Evolutionary conservation across 1,139 yeast species (phyloP).

Genomic region (Suhomyces terraborum): DNA sequence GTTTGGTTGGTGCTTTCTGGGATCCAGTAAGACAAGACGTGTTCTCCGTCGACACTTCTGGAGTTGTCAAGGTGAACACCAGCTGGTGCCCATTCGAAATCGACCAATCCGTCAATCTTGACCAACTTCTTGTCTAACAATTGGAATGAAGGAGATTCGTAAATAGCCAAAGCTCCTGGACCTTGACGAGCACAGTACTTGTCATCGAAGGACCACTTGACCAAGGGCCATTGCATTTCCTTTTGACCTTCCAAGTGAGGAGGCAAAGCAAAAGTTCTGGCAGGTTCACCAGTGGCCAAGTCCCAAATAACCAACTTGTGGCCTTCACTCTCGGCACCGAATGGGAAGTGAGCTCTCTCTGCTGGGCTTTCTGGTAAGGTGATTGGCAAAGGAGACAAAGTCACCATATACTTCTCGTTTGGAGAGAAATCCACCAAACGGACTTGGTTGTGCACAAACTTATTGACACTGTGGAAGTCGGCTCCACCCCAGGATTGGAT

Average conservation of each 20-base stretch:
- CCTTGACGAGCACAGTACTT: conserved; percentile 94
- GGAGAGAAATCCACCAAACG: conserved; percentile 92
- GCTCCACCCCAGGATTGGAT: conserved; percentile 96
- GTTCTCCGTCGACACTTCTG: conserved; percentile 55
- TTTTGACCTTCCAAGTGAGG: conserved; percentile 69
- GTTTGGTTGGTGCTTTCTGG: conserved; percentile 93
- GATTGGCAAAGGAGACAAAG: conserved; percentile 87
- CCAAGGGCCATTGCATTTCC: conserved; percentile 94
- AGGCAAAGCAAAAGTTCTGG: conserved; percentile 88
- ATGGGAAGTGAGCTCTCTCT: conserved; percentile 71
- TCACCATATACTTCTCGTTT: conserved; percentile 83
- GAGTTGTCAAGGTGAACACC: conserved; percentile 67
- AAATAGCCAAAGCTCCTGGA: conserved; percentile 89
- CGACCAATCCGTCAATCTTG: conserved; percentile 82
- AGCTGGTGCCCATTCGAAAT: conserved; percentile 95
- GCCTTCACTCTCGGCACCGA: conserved; percentile 86
- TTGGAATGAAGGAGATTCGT: conserved; percentile 69
- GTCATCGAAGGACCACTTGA: conserved; percentile 95
- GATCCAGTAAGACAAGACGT: conserved; percentile 90
- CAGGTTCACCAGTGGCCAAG: conserved; percentile 76
- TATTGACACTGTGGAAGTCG: conserved; percentile 69
- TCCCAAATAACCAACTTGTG: conserved; percentile 96
- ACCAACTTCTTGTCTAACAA: conserved; percentile 83
- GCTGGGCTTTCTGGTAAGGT: conserved; percentile 66
- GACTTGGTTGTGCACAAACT: conserved; percentile 88